Base-by-base conservation (phyloP, 306 rosid genomes). In the Vachellia pachyceras region DNA sequence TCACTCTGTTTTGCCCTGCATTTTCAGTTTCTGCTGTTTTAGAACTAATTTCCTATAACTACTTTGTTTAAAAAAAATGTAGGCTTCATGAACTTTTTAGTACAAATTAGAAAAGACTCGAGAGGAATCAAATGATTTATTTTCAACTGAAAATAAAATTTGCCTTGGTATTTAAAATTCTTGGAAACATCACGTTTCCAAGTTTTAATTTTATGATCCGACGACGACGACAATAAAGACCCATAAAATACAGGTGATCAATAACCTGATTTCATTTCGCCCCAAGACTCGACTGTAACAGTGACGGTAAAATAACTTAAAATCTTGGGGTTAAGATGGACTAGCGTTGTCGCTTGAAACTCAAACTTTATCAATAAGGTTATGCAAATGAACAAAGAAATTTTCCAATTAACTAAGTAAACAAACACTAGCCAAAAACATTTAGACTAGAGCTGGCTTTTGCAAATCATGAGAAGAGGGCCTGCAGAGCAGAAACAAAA, bases 361-460 rank as follows among this genome's bases (percentile, higher is more conserved):
- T 55, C 63, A 20, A 63, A 69, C 52, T 64, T 54, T 37, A 76
- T 70, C 79, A 79, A 58, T 67, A 83, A 84, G 85, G 85, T 80
- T 18, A 71, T 80, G 69, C 88, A 70, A 85, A 85, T 80, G 87
- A 85, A 86, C 89, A 77, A 80, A 72, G 73, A 72, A 80, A 80
- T 69, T 83, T 40, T 77, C 67, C 80, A 85, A 74, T 83, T 57
- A 76, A 49, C 84, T 80, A 77, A 29, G 84, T 70, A 83, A 85
- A 76, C 87, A 82, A 71, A 81, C 72, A 69, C 84, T 76, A 84
- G 78, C 79, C 77, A 69, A 73, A 79, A 85, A 78, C 86, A 73
- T 80, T 61, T 82, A 85, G 82, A 87, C 83, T 77, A 90, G 89
- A 84, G 76, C 78, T 46, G 77, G 42, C 84, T 79, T 86, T 79